phyloP scores from a whole-genome alignment of 768 basidiomycete species.

The Podaxis rugospora region DNA sequence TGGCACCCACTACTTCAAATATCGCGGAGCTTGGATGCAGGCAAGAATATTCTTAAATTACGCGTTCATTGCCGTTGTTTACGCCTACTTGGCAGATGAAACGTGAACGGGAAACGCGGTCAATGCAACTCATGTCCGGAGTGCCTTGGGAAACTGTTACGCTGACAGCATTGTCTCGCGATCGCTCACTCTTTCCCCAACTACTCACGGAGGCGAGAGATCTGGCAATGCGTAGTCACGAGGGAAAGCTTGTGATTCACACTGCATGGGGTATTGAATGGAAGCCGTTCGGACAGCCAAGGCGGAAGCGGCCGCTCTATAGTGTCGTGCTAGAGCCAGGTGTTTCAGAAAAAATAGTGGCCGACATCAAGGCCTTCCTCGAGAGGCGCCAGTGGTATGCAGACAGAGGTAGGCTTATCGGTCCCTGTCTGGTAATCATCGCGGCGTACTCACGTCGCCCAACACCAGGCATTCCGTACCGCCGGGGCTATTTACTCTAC shows the following conservation, averaged over 20 bases:
- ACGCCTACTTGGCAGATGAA: conserved; percentile 59
- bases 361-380: conserved; percentile 80
- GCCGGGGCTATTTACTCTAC: conserved; percentile 90
- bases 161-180: conserved; percentile 86
- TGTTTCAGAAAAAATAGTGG: conserved; percentile 78
- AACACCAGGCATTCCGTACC: conserved; percentile 90
- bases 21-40: conserved; percentile 94
- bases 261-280: conserved; percentile 97
- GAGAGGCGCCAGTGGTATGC: conserved; percentile 90
- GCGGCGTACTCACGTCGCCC: conserved; percentile 1
- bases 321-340: conserved; percentile 87
- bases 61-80: conserved; percentile 1
- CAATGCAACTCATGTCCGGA: conserved; percentile 88
- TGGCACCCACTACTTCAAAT: conserved; percentile 90
- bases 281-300: conserved; percentile 91
- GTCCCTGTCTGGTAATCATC: not conserved
- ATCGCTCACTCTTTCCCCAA: conserved; percentile 73
- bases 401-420: conserved; percentile 68
- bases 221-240: conserved; percentile 78
- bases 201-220: conserved; percentile 88
- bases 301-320: conserved; percentile 77
- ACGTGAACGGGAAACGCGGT: conserved; percentile 89
- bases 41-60: conserved; percentile 32
- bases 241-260: conserved; percentile 93
- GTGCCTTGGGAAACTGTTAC: conserved; percentile 97